phyloP scores from a whole-genome alignment of 768 basidiomycete genomes.

The Rhodosporidiobolus sp. region DNA sequence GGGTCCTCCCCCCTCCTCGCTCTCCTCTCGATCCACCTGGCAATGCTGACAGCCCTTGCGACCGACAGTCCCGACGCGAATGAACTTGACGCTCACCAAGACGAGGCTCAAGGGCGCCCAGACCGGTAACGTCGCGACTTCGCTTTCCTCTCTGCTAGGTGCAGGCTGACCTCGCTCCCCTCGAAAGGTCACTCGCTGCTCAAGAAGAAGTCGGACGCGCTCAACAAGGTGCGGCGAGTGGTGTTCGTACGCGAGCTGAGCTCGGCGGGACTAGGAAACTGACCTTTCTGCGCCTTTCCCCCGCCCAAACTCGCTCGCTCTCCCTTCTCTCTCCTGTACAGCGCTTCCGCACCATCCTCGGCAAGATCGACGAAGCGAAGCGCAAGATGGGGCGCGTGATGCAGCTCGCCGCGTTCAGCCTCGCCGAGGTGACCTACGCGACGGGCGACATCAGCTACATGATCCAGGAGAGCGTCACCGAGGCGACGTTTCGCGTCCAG shows the following conservation, averaged over 20 bases:
- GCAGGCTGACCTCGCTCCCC: constrained; percentile 83
- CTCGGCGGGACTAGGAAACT: not conserved
- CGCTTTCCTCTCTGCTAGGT: constrained; percentile 14
- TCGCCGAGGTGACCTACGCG: constrained; percentile 97
- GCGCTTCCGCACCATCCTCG: constrained; percentile 87
- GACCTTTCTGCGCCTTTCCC: not conserved
- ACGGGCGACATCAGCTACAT: constrained; percentile 93
- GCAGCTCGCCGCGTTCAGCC: constrained; percentile 97
- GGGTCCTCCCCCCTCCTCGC: no score
- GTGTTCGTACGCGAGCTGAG: no score
- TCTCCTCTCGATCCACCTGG: not conserved
- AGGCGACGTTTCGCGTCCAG: constrained; percentile 86
- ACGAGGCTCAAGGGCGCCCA: constrained; percentile 45
- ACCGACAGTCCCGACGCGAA: constrained; percentile 73
- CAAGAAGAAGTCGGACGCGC: constrained; percentile 96
- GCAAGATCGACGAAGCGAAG: constrained; percentile 99
- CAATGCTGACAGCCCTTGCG: not conserved
- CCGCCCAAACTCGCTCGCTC: not conserved
- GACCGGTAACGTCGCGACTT: constrained; percentile 6
- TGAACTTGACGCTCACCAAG: constrained; percentile 87
- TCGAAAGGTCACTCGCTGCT: constrained; percentile 84
- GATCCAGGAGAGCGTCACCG: constrained; percentile 90
- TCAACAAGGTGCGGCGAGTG: constrained; percentile 55
- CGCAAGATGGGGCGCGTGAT: constrained; percentile 98
- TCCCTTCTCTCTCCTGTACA: constrained; percentile 43